Evolutionary conservation across 352 stramenopile genomes (phyloP).

Genomic region (Pythium insidiosum): DNA sequence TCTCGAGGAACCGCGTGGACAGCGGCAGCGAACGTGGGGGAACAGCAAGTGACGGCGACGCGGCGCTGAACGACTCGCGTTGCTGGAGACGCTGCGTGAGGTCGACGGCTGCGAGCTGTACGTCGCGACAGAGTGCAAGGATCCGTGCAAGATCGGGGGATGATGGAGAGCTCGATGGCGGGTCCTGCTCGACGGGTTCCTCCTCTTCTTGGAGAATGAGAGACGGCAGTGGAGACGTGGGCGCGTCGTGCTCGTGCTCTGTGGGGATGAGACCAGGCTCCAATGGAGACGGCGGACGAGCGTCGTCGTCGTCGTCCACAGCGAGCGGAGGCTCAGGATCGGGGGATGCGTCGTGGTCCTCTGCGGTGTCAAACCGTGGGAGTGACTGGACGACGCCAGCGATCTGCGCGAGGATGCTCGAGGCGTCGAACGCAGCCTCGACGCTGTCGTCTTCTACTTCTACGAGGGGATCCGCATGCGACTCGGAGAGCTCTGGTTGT

Average conservation of each 20-base stretch:
- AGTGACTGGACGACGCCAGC: too few relatives aligned
- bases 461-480: too few relatives aligned
- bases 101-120: conserved; percentile 38
- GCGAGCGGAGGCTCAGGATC: too few relatives aligned
- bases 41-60: neutral
- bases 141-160: conserved; percentile 16
- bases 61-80: neutral
- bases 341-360: neutral
- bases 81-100: conserved; percentile 14
- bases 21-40: neutral
- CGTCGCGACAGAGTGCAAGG: conserved; percentile 38
- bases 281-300: too few relatives aligned
- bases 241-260: too few relatives aligned
- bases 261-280: too few relatives aligned
- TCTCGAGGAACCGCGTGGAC: conserved; percentile 32
- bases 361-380: neutral
- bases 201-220: too few relatives aligned
- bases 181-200: too few relatives aligned
- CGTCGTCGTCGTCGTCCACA: neutral
- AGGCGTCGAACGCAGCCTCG: neutral
- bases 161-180: too few relatives aligned
- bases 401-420: too few relatives aligned
- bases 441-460: neutral
- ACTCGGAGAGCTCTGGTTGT: too few relatives aligned
- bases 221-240: too few relatives aligned